phyloP scores from a whole-genome alignment of 768 basidiomycete genomes.

The Hericium erinaceus region DNA sequence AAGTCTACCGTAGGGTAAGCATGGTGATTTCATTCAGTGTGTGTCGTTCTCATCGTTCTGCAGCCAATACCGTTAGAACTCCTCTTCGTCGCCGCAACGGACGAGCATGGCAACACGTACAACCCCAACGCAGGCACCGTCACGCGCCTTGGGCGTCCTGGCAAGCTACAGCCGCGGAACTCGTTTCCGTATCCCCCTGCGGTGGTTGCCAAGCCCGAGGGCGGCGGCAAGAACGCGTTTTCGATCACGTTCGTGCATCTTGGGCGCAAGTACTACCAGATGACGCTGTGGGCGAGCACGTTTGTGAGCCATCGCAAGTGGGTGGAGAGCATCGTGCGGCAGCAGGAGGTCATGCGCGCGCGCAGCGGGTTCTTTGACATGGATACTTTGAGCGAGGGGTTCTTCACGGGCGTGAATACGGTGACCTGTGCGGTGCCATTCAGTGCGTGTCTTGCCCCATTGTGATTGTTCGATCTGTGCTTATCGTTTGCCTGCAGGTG shows the following conservation, averaged over 20 bases:
- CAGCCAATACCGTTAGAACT: conserved; percentile 96
- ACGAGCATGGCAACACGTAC: conserved; percentile 35
- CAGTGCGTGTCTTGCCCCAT: conserved; percentile 48
- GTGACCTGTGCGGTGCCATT: conserved; percentile 88
- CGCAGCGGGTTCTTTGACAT: conserved; percentile 84
- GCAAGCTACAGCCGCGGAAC: conserved; percentile 28
- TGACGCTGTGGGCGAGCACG: conserved; percentile 87
- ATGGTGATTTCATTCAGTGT: not conserved
- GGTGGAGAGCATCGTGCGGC: conserved; percentile 85
- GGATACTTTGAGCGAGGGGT: conserved; percentile 74
- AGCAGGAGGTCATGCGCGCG: conserved; percentile 79
- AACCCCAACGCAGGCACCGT: conserved; percentile 16
- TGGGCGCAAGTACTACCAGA: conserved; percentile 84
- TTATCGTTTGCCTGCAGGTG: conserved; percentile 35
- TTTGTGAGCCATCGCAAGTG: conserved; percentile 84
- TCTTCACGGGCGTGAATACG: conserved; percentile 67
- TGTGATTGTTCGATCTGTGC: not conserved
- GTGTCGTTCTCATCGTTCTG: conserved; percentile 2
- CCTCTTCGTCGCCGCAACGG: conserved; percentile 69
- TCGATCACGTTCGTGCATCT: conserved; percentile 91
- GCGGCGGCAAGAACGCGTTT: conserved; percentile 72
- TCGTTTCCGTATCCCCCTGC: conserved; percentile 34
- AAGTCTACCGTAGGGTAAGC: conserved; percentile 87
- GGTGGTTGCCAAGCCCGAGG: conserved; percentile 35
- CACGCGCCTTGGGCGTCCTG: conserved; percentile 22